phyloP scores from a whole-genome alignment of 2,329 filamentous ascomycete species.

The Arachnopeziza araneosa region DNA sequence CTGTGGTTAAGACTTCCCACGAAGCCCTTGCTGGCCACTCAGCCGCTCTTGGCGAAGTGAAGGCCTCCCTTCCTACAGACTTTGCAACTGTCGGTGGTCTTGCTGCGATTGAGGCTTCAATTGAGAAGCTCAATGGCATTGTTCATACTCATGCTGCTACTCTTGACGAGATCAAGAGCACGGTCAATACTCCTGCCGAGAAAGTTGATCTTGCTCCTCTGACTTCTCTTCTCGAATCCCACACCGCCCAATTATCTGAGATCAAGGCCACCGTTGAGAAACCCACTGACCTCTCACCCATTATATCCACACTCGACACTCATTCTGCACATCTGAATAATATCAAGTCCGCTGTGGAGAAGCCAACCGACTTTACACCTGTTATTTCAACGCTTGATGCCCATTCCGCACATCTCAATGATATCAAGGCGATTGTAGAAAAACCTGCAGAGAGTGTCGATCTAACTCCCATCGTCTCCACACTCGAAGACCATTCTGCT shows the following conservation, averaged over 20 bases:
- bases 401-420: not conserved
- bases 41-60: conserved; percentile 1
- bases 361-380: not conserved
- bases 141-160: conserved; percentile 5
- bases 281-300: conserved; percentile 1
- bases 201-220: conserved; percentile 1
- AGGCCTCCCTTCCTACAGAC: not conserved
- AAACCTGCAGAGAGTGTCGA: conserved; percentile 9
- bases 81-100: conserved; percentile 8
- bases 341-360: conserved; percentile 1
- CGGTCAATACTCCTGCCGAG: conserved; percentile 2
- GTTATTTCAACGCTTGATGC: not conserved
- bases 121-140: conserved; percentile 15
- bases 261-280: conserved; percentile 9
- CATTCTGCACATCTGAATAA: conserved; percentile 4
- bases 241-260: not conserved
- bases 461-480: conserved; percentile 4
- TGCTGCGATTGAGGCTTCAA: conserved; percentile 11
- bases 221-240: conserved; percentile 2
- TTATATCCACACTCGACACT: not conserved
- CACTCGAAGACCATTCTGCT: conserved; percentile 8
- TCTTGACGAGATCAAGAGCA: conserved; percentile 8
- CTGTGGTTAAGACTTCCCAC: conserved; percentile 4
- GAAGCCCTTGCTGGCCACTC: not conserved
- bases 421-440: not conserved